Evolutionary conservation across 2,329 filamentous ascomycete species (phyloP).

Genomic region (Triangularia setosa): DNA sequence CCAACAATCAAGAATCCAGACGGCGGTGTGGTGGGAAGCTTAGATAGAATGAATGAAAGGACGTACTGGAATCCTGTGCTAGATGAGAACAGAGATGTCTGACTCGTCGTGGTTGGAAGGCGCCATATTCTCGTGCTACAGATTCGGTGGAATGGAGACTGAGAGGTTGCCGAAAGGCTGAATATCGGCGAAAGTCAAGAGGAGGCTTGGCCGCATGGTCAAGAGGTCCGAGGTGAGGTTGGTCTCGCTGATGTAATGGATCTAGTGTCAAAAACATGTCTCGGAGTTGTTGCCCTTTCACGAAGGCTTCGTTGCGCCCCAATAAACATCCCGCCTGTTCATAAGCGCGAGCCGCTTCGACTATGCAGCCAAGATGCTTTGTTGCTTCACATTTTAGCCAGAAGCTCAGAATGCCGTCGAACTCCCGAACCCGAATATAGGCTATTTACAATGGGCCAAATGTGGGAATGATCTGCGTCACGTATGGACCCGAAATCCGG

Average conservation of each 20-base stretch:
- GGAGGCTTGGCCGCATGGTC: neutral
- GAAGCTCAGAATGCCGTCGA: neutral
- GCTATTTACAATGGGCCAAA: neutral
- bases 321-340: neutral
- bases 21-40: no score
- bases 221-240: no score
- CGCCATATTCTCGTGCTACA: neutral
- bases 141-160: neutral
- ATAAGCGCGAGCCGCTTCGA: neutral
- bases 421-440: slow-evolving; percentile 1
- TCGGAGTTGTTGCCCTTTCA: neutral
- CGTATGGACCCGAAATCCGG: slow-evolving; percentile 5
- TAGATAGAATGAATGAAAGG: no score
- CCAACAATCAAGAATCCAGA: neutral
- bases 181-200: neutral
- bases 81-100: no score
- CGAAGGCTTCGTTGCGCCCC: slow-evolving; percentile 2
- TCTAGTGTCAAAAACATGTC: neutral
- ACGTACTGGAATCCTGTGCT: no score
- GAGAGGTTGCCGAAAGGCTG: neutral
- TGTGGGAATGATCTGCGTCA: neutral
- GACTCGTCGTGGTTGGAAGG: neutral
- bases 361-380: neutral
- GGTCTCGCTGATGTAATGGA: no score
- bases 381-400: slow-evolving; percentile 1